Conservation (phyloP, 2,329 filamentous ascomycete genomes). For the Alternaria sp. region DNA sequence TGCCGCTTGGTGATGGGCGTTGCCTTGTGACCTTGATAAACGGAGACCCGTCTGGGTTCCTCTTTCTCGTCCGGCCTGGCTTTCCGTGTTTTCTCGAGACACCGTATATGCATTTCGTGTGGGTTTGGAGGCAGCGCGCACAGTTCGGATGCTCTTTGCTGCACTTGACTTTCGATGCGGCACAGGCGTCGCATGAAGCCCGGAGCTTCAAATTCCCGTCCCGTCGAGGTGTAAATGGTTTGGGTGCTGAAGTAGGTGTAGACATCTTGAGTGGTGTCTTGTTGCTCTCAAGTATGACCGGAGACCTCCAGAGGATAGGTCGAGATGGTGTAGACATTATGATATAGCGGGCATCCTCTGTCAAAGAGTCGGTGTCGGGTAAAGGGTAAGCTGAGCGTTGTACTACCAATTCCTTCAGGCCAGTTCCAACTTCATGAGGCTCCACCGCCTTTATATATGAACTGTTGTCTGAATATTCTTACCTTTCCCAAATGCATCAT, state of each 20-base stretch:
- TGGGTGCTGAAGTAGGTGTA: conserved; percentile 30
- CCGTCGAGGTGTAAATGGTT: conserved; percentile 14
- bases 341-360: neutral
- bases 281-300: conserved; percentile 16
- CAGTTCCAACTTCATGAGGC: neutral
- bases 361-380: conserved; percentile 5
- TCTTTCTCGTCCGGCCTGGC: conserved; percentile 40
- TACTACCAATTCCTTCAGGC: neutral
- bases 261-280: conserved; percentile 16
- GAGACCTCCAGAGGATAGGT: conserved; percentile 29
- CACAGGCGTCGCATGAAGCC: conserved; percentile 46
- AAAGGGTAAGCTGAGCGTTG: conserved; percentile 3
- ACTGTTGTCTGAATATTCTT: neutral
- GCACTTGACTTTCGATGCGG: conserved; percentile 48
- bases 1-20: conserved; percentile 37
- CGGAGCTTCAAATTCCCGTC: conserved; percentile 40
- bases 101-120: conserved; percentile 41
- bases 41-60: conserved; percentile 39
- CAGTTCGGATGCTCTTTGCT: conserved; percentile 45
- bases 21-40: conserved; percentile 39
- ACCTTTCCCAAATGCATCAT: neutral
- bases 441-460: conserved; percentile 14
- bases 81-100: conserved; percentile 46
- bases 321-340: conserved; percentile 33
- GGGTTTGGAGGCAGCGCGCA: conserved; percentile 38